phyloP scores from a whole-genome alignment of 164 flowering plant species.

The Malania oleifera region DNA sequence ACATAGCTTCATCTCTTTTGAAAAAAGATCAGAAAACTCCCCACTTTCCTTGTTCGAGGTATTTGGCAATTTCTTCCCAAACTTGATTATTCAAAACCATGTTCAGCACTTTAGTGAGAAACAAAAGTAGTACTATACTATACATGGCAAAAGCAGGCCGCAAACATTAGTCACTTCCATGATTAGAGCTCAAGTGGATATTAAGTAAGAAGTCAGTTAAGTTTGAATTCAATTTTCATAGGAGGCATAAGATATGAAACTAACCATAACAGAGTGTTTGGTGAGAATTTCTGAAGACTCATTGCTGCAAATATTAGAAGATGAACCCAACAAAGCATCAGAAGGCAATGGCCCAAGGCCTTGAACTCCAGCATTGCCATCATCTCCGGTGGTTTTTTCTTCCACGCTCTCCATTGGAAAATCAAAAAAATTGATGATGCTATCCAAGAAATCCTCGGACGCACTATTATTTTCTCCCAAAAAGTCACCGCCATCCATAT shows the following conservation, averaged over 20 bases:
- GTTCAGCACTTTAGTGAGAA: no score
- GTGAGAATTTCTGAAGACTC: background rate
- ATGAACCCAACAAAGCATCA: conserved; percentile 10
- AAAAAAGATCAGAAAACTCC: no score
- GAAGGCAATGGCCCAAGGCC: conserved; percentile 24
- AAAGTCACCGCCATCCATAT: conserved; percentile 17
- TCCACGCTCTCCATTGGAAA: conserved; percentile 34
- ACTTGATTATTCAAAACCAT: no score
- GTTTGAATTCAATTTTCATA: background rate
- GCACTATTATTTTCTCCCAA: conserved; percentile 14
- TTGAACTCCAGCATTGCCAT: conserved; percentile 22
- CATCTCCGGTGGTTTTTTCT: conserved; percentile 11
- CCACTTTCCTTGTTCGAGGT: no score
- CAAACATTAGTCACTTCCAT: no score
- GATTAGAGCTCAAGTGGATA: no score
- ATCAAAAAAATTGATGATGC: conserved; percentile 18
- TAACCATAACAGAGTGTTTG: conserved; percentile 15
- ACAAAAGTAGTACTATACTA: no score
- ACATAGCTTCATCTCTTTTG: no score
- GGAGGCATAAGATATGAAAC: conserved; percentile 1
- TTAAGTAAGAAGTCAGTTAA: no score
- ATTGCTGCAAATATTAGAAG: conserved; percentile 2
- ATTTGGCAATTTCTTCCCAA: no score
- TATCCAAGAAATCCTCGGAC: conserved; percentile 19
- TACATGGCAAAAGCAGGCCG: no score